Conservation (phyloP, 345 rosid genomes). For the Corchorus olitorius region DNA sequence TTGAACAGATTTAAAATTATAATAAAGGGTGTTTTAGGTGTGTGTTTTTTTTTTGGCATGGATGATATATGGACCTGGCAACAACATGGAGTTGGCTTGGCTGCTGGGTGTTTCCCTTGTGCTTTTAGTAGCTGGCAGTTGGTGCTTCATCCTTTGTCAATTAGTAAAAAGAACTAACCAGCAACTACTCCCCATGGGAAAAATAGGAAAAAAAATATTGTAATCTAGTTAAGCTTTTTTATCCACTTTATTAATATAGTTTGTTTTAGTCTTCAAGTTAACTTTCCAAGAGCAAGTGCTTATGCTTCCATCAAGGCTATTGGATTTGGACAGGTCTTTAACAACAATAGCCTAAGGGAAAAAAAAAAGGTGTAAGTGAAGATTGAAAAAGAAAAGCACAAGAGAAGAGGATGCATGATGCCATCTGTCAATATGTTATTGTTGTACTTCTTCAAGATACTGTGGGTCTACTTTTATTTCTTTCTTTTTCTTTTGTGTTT, state of each 20-base stretch:
- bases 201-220: neutral
- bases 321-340: neutral
- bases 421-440: neutral
- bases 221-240: neutral
- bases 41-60: neutral
- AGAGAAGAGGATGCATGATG: neutral
- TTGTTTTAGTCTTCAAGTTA: neutral
- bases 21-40: neutral
- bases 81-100: neutral
- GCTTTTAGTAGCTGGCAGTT: slow-evolving; percentile 17
- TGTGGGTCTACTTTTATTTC: neutral
- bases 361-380: neutral
- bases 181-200: slow-evolving; percentile 8
- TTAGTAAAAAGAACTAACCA: slow-evolving; percentile 1
- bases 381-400: neutral
- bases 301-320: neutral
- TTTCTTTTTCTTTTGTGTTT: neutral
- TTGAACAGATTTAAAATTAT: neutral
- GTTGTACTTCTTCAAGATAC: slow-evolving; percentile 1
- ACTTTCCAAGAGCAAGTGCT: neutral
- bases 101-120: neutral
- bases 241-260: neutral
- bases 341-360: neutral
- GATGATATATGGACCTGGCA: neutral
- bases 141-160: slow-evolving; percentile 11